Percentiles rank a stretch among this genome's conserved stretches.
Conservation (phyloP, 768 basidiomycete genomes). For the Mycena albidolilacea region DNA sequence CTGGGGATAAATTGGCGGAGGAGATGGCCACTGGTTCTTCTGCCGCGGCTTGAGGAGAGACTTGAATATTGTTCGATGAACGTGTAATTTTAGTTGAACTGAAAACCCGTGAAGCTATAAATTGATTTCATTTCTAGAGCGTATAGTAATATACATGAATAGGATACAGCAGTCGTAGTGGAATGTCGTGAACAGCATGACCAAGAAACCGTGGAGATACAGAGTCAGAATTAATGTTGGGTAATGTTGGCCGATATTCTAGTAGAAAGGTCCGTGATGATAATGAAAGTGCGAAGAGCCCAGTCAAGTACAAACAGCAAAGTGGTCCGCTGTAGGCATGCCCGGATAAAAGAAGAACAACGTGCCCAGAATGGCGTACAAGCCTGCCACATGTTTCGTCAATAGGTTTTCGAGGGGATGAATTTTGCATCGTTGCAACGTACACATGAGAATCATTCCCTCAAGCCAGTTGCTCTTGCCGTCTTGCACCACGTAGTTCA, state of each 20-base stretch:
- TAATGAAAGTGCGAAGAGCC: neutral
- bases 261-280: no score
- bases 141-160: no score
- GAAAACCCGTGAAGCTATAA: no score
- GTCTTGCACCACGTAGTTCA: conserved; percentile 74
- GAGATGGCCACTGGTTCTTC: neutral
- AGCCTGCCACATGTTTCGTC: conserved; percentile 45
- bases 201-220: neutral
- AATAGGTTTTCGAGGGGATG: neutral
- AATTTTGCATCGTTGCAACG: conserved; percentile 38
- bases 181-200: no score
- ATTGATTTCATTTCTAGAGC: no score
- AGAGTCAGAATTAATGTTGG: neutral
- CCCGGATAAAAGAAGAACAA: conserved; percentile 56
- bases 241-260: neutral
- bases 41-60: neutral
- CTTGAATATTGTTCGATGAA: no score
- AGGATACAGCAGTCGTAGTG: no score
- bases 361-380: conserved; percentile 68
- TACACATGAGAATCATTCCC: conserved; percentile 71
- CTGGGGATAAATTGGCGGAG: conserved; percentile 24
- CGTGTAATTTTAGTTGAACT: no score
- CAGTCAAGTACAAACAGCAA: conserved; percentile 11
- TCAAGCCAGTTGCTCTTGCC: conserved; percentile 76
- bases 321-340: neutral